These are phyloP conservation scores for Bimuria novae-zelandiae DNA, from an alignment of 2,329 filamentous ascomycete genomes.

Conservation along the genomic window DNA sequence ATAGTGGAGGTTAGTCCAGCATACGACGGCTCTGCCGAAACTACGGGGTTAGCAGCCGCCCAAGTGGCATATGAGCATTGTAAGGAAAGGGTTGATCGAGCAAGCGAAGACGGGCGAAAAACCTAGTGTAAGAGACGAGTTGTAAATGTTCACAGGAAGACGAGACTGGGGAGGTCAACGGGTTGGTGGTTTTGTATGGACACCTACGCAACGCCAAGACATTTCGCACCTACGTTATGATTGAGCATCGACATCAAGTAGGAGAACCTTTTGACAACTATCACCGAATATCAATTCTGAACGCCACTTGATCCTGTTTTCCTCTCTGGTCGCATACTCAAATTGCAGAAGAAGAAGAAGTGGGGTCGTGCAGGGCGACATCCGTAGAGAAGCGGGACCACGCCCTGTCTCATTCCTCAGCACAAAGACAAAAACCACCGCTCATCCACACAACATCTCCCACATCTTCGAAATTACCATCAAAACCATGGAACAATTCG, in stretches of 20 bases:
- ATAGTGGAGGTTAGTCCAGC: slow-evolving; percentile 87
- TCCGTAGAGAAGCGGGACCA: too few species aligned
- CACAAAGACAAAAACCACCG: neutral
- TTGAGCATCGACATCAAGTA: neutral
- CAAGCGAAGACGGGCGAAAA: slow-evolving; percentile 34
- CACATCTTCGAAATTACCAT: too few species aligned
- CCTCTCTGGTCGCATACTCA: too few species aligned
- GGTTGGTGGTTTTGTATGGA: neutral
- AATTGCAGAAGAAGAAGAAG: too few species aligned
- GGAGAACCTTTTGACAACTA: neutral
- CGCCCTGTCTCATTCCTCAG: too few species aligned
- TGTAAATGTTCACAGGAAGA: slow-evolving; percentile 20
- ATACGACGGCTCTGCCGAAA: slow-evolving; percentile 80
- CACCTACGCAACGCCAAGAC: slow-evolving; percentile 11
- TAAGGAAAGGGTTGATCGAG: slow-evolving; percentile 60
- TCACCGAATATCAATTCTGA: neutral
- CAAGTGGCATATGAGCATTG: slow-evolving; percentile 78
- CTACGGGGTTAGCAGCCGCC: slow-evolving; percentile 79
- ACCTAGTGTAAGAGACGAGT: slow-evolving; percentile 31
- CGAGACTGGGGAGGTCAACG: too few species aligned
- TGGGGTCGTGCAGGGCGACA: too few species aligned
- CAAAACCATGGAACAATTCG: slow-evolving; percentile 47
- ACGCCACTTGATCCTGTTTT: too few species aligned
- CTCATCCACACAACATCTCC: neutral
- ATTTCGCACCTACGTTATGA: slow-evolving; percentile 15